Evolutionary conservation across 1,139 yeast genomes (phyloP).

Genomic region (Hansenula sp.): DNA sequence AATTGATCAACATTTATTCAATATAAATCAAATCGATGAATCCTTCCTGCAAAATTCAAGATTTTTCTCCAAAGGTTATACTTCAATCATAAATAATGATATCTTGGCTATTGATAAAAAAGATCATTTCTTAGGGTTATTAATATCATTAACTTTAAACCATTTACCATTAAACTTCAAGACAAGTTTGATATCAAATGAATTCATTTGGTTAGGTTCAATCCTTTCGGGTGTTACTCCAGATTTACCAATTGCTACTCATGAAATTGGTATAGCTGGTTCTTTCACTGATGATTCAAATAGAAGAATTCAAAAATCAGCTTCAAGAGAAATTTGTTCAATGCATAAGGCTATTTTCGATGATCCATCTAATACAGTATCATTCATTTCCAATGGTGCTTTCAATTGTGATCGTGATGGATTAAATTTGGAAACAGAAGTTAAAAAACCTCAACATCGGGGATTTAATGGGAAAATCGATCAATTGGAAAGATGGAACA

Average conservation of each 20-base stretch:
- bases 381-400: constrained; percentile 13
- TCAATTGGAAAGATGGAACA: background rate
- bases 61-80: background rate
- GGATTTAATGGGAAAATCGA: constrained; percentile 1
- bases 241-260: background rate
- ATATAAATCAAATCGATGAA: constrained; percentile 15
- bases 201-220: constrained; percentile 5
- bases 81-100: constrained; percentile 1
- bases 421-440: background rate
- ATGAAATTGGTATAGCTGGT: constrained; percentile 1
- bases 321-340: constrained; percentile 4
- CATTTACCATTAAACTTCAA: constrained; percentile 1
- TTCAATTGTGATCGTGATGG: constrained; percentile 7
- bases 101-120: constrained; percentile 2
- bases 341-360: constrained; percentile 6
- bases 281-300: background rate
- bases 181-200: background rate
- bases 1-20: constrained; percentile 25
- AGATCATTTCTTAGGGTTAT: constrained; percentile 2
- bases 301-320: constrained; percentile 2
- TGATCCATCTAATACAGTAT: background rate
- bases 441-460: constrained; percentile 1
- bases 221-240: background rate
- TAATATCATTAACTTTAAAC: background rate
- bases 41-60: background rate